These are phyloP conservation scores for Lasiosphaeris hirsuta DNA, from an alignment of 495 filamentous ascomycete genomes.

Conservation along the genomic window DNA sequence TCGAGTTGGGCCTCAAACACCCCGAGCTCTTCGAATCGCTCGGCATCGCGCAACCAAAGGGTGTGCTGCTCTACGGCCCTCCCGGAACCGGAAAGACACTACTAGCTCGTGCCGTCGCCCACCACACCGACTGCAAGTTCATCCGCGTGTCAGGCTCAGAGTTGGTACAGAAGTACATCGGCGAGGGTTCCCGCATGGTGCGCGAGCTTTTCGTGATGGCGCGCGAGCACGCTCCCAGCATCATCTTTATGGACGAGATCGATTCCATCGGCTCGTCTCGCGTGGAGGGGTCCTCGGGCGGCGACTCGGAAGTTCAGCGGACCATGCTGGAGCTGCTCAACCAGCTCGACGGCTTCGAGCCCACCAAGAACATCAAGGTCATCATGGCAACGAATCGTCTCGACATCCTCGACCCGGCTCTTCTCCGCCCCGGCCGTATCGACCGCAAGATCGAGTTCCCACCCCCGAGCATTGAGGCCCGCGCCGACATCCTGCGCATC, in stretches of 20 bases:
- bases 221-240: constrained; percentile 96
- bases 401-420: constrained; percentile 92
- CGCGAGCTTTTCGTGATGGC: constrained; percentile 99
- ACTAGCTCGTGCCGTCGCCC: constrained; percentile 89
- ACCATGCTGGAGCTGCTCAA: constrained; percentile 99
- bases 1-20: constrained; percentile 97
- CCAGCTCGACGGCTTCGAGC: constrained; percentile 97
- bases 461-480: constrained; percentile 92
- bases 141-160: constrained; percentile 96
- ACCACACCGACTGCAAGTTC: constrained; percentile 98
- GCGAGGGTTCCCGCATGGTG: constrained; percentile 97
- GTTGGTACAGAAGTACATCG: constrained; percentile 98
- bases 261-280: constrained; percentile 97
- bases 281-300: constrained; percentile 90
- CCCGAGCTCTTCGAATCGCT: constrained; percentile 98
- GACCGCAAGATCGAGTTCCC: constrained; percentile 99
- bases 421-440: constrained; percentile 91
- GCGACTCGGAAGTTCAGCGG: constrained; percentile 98
- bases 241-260: constrained; percentile 99
- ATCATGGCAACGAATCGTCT: constrained; percentile 99
- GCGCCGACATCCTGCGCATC: constrained; percentile 96
- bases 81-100: constrained; percentile 97
- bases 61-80: constrained; percentile 93
- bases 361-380: constrained; percentile 99
- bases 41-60: constrained; percentile 96